Base-by-base conservation (phyloP, 2,329 filamentous ascomycete genomes). In the Madurella fahalii region DNA sequence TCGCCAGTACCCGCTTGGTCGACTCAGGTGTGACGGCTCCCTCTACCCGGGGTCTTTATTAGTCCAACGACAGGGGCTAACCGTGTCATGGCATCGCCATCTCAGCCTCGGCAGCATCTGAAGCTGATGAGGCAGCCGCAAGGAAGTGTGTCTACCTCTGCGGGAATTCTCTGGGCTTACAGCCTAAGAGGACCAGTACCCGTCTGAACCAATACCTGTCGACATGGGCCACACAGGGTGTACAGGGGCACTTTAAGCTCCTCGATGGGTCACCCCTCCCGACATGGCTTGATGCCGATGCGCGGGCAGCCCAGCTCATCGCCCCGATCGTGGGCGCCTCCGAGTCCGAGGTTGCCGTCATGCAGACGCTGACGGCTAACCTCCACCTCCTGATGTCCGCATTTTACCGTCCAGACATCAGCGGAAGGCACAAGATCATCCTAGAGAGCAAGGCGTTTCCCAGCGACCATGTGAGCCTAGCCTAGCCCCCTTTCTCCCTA, bases 401-500 rank as follows among this genome's bases (percentile, higher is more conserved):
- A 64, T 92, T 92, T 72, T 93, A 91, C 70, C 78, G 74, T 37
- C 89, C 89, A 0, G 84, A 82, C 8, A 62, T 79, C 72, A 71
- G 71, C 40, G 71, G 72, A 17, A 69, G 68, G 51, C 86, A 85
- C 68, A 91, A 90, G 71, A 88, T 93, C 60, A 86, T 92, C 56
- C 77, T 92, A 31, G 89, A 93, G 69, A 83, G 82, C 58, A 91
- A 90, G 67, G 88, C 89, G 0, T 93, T 93, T 65, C 89, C 89
- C 1, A 89, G 85, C 68, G 89, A 93, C 69, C 86, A 90, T 73
- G 86, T 89, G 78, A 63, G 79, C 66, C 43, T 25, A 25, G 25
- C 20, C 30, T n/a, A 12, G 40, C 37, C 16, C 47, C 12, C 16
- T 34, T 16, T 31, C 44, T 37, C 20, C 12, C 45, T 32, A 47